phyloP scores from a whole-genome alignment of 2,329 filamentous ascomycete species.

The Dothiorella sarmentorum region DNA sequence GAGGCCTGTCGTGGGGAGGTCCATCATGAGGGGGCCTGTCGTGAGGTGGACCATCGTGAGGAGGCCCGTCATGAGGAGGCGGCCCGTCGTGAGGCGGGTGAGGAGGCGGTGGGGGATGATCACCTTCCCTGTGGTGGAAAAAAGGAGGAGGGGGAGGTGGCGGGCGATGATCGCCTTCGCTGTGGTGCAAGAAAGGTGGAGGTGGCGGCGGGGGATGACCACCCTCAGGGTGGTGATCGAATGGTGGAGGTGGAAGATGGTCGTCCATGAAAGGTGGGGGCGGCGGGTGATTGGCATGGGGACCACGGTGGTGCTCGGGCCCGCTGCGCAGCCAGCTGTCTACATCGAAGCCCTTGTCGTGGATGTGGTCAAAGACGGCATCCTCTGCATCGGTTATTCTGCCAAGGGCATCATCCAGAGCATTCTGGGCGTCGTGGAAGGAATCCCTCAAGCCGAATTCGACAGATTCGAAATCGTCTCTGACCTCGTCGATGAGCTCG shows the following conservation, averaged over 20 bases:
- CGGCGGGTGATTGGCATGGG: slow-evolving; percentile 29
- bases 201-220: slow-evolving; percentile 12
- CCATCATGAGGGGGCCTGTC: slow-evolving; percentile 25
- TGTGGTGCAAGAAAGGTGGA: neutral
- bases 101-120: slow-evolving; percentile 10
- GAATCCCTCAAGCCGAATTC: slow-evolving; percentile 21
- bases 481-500: slow-evolving; percentile 28
- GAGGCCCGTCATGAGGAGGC: slow-evolving; percentile 16
- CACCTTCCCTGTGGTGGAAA: slow-evolving; percentile 13
- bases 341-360: slow-evolving; percentile 44
- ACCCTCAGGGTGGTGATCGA: slow-evolving; percentile 18
- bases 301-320: too few relatives aligned
- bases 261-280: slow-evolving; percentile 33
- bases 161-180: neutral
- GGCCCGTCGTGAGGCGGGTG: slow-evolving; percentile 21
- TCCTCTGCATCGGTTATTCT: slow-evolving; percentile 38
- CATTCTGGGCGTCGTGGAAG: slow-evolving; percentile 30
- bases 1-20: slow-evolving; percentile 18
- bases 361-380: slow-evolving; percentile 39
- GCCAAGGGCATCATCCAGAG: slow-evolving; percentile 44
- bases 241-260: slow-evolving; percentile 27
- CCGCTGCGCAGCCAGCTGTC: slow-evolving; percentile 46
- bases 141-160: slow-evolving; percentile 20
- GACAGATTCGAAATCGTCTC: slow-evolving; percentile 21
- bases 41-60: slow-evolving; percentile 21